Percentiles rank a stretch among this genome's conserved stretches.
Evolutionary conservation across 352 stramenopile species (phyloP).

Genomic region (Pythium brassicae): DNA sequence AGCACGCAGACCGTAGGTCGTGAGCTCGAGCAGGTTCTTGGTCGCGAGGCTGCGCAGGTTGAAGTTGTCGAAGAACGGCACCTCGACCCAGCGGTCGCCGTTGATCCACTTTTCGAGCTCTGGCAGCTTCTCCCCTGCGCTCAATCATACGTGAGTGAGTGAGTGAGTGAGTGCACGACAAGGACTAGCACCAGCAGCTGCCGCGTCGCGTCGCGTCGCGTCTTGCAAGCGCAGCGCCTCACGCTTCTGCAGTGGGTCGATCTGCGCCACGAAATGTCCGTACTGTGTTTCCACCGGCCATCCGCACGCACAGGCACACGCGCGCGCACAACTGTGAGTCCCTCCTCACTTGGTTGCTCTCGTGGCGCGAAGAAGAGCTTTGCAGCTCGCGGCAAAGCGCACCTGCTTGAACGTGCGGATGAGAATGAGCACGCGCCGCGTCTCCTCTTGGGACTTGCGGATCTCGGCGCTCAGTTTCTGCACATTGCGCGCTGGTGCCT

Average conservation of each 20-base stretch:
- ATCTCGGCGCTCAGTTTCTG: slow-evolving; percentile 76
- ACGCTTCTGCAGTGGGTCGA: slow-evolving; percentile 84
- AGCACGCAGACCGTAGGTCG: slow-evolving; percentile 60
- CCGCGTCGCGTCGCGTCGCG: no score
- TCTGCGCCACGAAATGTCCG: slow-evolving; percentile 85
- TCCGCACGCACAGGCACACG: background rate
- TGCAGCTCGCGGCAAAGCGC: background rate
- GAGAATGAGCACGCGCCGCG: slow-evolving; percentile 69
- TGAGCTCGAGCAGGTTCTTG: slow-evolving; percentile 81
- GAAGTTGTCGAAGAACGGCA: slow-evolving; percentile 86
- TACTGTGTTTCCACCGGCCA: slow-evolving; percentile 42
- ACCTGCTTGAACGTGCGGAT: slow-evolving; percentile 88
- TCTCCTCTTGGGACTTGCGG: slow-evolving; percentile 83
- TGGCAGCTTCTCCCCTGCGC: slow-evolving; percentile 67
- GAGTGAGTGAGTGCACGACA: no score
- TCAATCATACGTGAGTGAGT: no score
- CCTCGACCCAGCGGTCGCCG: slow-evolving; percentile 78
- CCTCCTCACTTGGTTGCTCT: no score
- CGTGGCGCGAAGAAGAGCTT: no score
- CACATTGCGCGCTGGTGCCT: slow-evolving; percentile 13
- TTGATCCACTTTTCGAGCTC: slow-evolving; percentile 85
- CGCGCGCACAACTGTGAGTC: no score
- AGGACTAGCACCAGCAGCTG: no score
- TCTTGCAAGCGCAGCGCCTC: background rate
- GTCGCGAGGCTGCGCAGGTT: slow-evolving; percentile 78